Conservation (phyloP, 2,329 filamentous ascomycete species). For the Fusarium circinatum region DNA sequence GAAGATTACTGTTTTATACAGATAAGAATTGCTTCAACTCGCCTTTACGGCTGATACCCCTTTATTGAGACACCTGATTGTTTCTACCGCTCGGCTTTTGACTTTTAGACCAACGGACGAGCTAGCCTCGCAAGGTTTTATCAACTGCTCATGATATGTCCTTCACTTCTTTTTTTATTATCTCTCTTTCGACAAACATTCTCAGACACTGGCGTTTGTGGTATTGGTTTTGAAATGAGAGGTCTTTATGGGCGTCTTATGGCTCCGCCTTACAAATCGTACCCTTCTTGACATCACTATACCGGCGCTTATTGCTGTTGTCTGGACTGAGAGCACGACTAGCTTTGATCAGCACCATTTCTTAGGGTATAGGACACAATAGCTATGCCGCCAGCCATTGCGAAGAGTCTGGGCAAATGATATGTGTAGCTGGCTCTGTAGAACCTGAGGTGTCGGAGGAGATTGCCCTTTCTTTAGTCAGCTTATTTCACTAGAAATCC, state of each 20-base stretch:
- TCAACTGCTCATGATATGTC: constrained; percentile 28
- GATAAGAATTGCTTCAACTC: constrained; percentile 21
- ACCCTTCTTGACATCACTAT: constrained; percentile 18
- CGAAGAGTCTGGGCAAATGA: constrained; percentile 8
- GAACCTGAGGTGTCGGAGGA: constrained; percentile 39
- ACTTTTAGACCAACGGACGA: constrained; percentile 17
- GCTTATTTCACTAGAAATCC: constrained; percentile 35
- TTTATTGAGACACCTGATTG: constrained; percentile 20
- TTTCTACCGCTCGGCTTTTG: constrained; percentile 22
- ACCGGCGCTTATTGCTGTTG: constrained; percentile 10
- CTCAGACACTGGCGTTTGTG: constrained; percentile 34
- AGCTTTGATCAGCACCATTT: constrained; percentile 3
- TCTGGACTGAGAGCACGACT: constrained; percentile 5
- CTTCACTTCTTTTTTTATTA: constrained; percentile 19
- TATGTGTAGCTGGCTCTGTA: constrained; percentile 41
- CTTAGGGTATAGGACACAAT: background rate
- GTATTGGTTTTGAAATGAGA: constrained; percentile 34
- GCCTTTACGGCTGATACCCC: constrained; percentile 37
- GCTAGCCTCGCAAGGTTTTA: constrained; percentile 21
- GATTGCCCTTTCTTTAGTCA: constrained; percentile 38
- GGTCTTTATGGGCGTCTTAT: constrained; percentile 13
- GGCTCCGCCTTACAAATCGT: constrained; percentile 8
- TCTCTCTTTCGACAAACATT: constrained; percentile 17
- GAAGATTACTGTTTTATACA: constrained; percentile 16
- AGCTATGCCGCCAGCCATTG: background rate